A percentile compares a stretch with the other conserved stretches of the same genome.
Evolutionary conservation across 163 green algal species (phyloP).

Genomic region (Dunaliella salina): DNA sequence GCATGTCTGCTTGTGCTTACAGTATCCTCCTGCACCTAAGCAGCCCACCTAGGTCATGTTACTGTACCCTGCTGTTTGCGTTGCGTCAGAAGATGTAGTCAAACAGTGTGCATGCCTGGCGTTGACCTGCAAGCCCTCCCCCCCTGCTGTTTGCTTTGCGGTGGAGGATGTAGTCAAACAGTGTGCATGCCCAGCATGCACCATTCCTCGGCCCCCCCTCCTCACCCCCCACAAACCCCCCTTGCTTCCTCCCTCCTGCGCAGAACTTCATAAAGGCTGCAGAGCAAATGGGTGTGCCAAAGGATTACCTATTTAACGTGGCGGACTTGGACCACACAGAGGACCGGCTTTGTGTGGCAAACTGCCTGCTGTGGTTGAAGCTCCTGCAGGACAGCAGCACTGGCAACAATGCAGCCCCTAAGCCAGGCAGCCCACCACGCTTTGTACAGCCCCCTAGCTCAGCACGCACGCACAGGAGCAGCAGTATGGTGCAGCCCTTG

Average conservation of each 20-base stretch:
- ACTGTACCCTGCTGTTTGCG: background rate
- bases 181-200: background rate
- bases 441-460: background rate
- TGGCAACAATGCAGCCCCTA: background rate
- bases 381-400: constrained; percentile 15
- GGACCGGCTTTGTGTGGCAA: constrained; percentile 51
- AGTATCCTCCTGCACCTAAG: background rate
- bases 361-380: constrained; percentile 64
- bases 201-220: background rate
- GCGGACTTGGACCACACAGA: constrained; percentile 48
- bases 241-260: constrained; percentile 42
- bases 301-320: constrained; percentile 42
- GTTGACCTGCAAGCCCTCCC: background rate
- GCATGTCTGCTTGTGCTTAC: no score
- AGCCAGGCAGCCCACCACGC: background rate
- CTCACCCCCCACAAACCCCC: background rate
- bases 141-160: background rate
- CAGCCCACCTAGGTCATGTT: background rate
- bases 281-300: constrained; percentile 35
- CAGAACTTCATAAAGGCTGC: constrained; percentile 49
- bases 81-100: background rate
- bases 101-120: background rate
- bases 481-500: background rate
- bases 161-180: background rate
- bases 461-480: background rate